A percentile compares a stretch with the other conserved stretches of the same genome.
Conservation (phyloP, 169 alveolate genomes). For the Eimeria acervulina region DNA sequence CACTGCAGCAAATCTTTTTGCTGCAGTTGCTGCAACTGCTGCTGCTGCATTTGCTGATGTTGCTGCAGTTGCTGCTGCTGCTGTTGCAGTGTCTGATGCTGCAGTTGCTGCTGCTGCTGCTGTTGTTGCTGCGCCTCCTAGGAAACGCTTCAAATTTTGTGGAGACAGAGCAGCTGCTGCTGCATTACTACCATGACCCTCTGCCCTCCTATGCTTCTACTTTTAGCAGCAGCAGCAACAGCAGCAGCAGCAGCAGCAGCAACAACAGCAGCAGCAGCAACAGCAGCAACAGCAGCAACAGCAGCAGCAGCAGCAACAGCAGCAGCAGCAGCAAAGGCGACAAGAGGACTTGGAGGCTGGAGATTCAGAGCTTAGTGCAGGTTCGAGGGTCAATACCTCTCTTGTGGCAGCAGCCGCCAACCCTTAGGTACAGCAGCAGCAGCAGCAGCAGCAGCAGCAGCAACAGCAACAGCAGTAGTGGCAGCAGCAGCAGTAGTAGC, state of each 20-base stretch:
- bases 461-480: not conserved
- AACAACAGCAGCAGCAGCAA: slow-evolving; percentile 44
- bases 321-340: slow-evolving; percentile 8
- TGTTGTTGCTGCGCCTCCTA: no score
- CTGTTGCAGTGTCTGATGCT: not conserved
- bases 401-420: slow-evolving; percentile 93
- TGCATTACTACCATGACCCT: slow-evolving; percentile 46
- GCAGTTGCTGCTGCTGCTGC: slow-evolving; percentile 26
- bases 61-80: not conserved
- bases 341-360: slow-evolving; percentile 70
- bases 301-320: slow-evolving; percentile 62
- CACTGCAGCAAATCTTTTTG: not conserved
- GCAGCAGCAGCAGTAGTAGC: not conserved
- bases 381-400: slow-evolving; percentile 96
- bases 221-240: not conserved
- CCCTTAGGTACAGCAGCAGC: slow-evolving; percentile 83
- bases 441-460: slow-evolving; percentile 38
- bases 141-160: slow-evolving; percentile 91
- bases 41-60: not conserved
- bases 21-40: slow-evolving; percentile 11
- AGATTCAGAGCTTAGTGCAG: slow-evolving; percentile 91
- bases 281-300: slow-evolving; percentile 43
- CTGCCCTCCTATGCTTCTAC: slow-evolving; percentile 36
- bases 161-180: slow-evolving; percentile 94
- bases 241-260: slow-evolving; percentile 45